Evolutionary conservation across 139 green algal species (phyloP), one percentile per base, ranked within the genome.

Genomic region (Coelastrella sp.): DNA sequence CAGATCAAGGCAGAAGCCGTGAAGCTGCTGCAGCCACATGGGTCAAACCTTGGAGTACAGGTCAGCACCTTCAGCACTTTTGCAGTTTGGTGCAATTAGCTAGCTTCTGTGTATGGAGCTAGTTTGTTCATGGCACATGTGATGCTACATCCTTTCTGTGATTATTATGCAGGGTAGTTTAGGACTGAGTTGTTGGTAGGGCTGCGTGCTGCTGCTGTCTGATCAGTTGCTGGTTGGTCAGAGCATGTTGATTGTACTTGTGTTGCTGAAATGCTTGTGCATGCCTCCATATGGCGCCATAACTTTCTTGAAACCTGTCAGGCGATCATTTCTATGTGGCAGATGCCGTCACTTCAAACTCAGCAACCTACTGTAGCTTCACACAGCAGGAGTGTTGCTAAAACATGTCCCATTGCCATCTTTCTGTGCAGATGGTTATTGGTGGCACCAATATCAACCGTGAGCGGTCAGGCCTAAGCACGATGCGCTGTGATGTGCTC

Each of bases 361-460:
- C 32, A 47, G 32, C 32, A 47, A n/a, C 32, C 32, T 47, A 47
- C 32, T 47, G 32, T 47, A 47, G 32, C 32, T 47, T 47, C 32
- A 47, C 0, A 47, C 32, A 47, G 32, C 32, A 47, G 32, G 32
- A 47, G 32, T 47, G 32, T 47, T 47, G 32, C 32, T 47, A 47
- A 47, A 47, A 47, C 32, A 47, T 47, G 32, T 47, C 32, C 32
- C 32, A 47, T 47, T 47, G 32, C 1, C 32, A 22, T 10, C 71
- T 16, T 1, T 23, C 73, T 23, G 10, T 85, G 3, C 92, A 97
- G 91, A 93, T 97, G 20, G 93, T 98, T 56, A 95, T 98, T 75
- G 97, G 97, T n/a, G 97, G 97, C 60, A 98, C 97, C 76, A 98
- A 98, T 93, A 96, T 98, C 57, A 96, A 97, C 57, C 87, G 85